Evolutionary conservation across 495 filamentous ascomycete genomes (phyloP).

Genomic region (Trichoderma erinaceum): DNA sequence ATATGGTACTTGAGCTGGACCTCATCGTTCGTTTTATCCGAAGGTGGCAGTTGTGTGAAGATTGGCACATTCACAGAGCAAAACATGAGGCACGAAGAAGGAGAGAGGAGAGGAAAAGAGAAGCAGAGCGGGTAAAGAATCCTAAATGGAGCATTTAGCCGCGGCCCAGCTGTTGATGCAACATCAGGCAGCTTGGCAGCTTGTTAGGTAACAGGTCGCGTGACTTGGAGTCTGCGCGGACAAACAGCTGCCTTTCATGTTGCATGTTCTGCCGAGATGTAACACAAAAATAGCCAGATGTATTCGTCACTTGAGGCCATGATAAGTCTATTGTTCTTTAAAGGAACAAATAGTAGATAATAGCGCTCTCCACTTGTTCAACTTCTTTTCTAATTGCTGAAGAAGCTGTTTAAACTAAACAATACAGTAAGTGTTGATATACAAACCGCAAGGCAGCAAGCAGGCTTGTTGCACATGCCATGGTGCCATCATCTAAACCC

Average conservation of each 20-base stretch:
- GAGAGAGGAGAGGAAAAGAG: neutral
- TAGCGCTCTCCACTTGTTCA: neutral
- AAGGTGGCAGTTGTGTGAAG: neutral
- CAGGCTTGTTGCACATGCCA: neutral
- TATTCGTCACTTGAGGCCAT: neutral
- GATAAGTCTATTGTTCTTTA: neutral
- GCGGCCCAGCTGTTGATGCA: neutral
- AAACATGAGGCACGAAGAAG: neutral
- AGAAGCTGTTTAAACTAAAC: neutral
- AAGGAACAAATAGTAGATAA: neutral
- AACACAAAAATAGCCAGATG: neutral
- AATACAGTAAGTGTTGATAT: neutral
- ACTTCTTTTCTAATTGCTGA: neutral
- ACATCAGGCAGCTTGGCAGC: neutral
- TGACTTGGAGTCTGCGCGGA: neutral
- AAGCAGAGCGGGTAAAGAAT: neutral
- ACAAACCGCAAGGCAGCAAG: neutral
- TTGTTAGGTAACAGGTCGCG: conserved; percentile 9
- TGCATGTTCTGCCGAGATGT: neutral
- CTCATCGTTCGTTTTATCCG: neutral
- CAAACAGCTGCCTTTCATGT: neutral
- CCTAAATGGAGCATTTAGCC: neutral
- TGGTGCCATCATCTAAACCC: neutral
- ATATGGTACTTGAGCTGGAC: too few relatives aligned
- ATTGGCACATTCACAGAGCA: neutral